A percentile compares a stretch with the other conserved stretches of the same genome.
phyloP scores from a whole-genome alignment of 73 alveolate species.

The Paramecium octaurelia region DNA sequence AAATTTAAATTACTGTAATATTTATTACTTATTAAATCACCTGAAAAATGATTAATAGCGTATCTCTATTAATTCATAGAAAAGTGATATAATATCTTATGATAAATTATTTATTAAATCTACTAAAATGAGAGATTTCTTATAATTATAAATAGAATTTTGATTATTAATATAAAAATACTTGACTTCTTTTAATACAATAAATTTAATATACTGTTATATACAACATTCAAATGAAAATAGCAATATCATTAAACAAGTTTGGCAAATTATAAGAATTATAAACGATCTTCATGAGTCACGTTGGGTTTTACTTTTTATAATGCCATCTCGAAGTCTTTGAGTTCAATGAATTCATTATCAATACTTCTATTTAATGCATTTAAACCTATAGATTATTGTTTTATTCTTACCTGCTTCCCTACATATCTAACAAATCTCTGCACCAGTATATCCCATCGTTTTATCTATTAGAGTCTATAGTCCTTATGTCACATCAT shows the following conservation, averaged over 20 bases:
- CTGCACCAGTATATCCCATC: constrained; percentile 77
- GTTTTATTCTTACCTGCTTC: constrained; percentile 68
- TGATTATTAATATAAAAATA: no score
- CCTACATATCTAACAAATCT: constrained; percentile 69
- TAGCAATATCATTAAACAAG: neutral
- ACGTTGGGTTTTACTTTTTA: constrained; percentile 51
- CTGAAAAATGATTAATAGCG: no score
- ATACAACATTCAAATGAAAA: neutral
- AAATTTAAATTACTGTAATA: neutral
- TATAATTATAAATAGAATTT: no score
- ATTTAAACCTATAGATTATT: neutral
- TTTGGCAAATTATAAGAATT: constrained; percentile 25
- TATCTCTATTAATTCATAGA: no score
- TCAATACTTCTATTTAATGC: constrained; percentile 48
- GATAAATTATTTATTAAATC: no score
- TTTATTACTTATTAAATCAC: neutral
- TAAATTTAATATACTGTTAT: no score
- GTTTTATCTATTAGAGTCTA: constrained; percentile 60
- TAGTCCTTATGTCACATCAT: constrained; percentile 34
- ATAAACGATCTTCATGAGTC: neutral
- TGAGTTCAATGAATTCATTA: neutral
- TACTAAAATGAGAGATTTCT: no score
- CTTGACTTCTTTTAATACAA: no score
- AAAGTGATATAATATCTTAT: no score
- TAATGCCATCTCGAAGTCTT: constrained; percentile 23